Evolutionary conservation across 768 basidiomycete species (phyloP), one percentile per base, ranked within the genome.

Genomic region (Lyophyllum semitale): DNA sequence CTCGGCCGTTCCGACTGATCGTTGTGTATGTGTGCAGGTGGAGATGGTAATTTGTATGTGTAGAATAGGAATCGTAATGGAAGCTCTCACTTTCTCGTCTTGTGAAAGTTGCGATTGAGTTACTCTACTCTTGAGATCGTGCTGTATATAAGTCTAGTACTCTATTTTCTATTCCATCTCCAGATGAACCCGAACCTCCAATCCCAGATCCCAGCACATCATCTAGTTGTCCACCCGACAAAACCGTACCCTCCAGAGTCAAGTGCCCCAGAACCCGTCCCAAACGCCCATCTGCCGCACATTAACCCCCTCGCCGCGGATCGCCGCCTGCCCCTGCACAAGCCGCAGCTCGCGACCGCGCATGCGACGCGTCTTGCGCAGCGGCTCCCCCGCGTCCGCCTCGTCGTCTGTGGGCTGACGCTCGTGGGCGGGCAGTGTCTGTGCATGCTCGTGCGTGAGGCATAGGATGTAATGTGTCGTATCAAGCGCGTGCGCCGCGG

Each of bases 291-390:
- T 70, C 29, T 70, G 69, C 42, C 68, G 67, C 8, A 70, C 50
- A 32, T 72, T 68, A 4, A 70, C 67, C 6, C 68, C 73, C 9
- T 66, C 54, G 7, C 79, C 80, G 29, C 85, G 74, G 45, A 93
- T 82, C 26, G 91, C 74, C 57, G 84, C 81, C 63, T 90, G 86
- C 9, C 87, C 87, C 62, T 91, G 89, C 1, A 99, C 75, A 22
- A 98, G 77, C 52, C 89, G 82, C 53, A 99, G 73, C 69, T 99
- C 96, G 53, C 95, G 77, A 23, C 87, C 88, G 35, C 87, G 81
- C 90, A 96, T 93, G 49, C 95, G 78, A 57, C 78, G 78, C 2
- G 82, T 79, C 61, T 77, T 82, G 55, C 94, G 77, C 61, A 86
- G 77, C 3, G 87, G 86, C 46, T 91, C 81, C 9, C 63, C 71